Percentiles rank a stretch among this genome's conserved stretches.
Conservation (phyloP, 2,329 filamentous ascomycete species). For the Cercospora brassicicola region DNA sequence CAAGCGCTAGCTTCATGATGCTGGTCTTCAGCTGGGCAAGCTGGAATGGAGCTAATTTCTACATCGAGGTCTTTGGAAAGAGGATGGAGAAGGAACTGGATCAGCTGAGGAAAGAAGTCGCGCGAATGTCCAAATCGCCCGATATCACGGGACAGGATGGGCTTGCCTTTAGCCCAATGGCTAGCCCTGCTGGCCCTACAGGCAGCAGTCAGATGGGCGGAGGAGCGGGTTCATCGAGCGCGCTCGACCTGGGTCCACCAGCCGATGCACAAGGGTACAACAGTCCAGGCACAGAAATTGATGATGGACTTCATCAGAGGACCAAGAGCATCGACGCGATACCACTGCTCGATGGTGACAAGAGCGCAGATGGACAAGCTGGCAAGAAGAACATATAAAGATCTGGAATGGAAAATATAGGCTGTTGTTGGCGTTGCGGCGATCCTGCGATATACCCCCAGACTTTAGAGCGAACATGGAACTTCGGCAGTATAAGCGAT, state of each 20-base stretch:
- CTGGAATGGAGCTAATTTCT: constrained; percentile 95
- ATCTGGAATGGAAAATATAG: neutral
- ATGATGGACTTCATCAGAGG: constrained; percentile 8
- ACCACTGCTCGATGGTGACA: constrained; percentile 2
- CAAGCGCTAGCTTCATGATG: constrained; percentile 73
- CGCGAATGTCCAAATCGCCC: constrained; percentile 35
- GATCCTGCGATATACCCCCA: constrained; percentile 1
- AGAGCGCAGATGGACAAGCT: neutral
- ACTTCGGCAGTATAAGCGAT: constrained; percentile 1
- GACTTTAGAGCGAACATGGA: neutral
- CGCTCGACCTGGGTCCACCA: constrained; percentile 37
- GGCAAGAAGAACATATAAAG: constrained; percentile 10
- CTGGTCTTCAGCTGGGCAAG: constrained; percentile 91
- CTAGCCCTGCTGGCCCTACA: constrained; percentile 32
- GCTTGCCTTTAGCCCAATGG: constrained; percentile 28
- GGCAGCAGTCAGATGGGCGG: constrained; percentile 1
- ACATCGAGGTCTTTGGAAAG: constrained; percentile 96
- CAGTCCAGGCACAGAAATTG: constrained; percentile 9
- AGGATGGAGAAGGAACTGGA: constrained; percentile 96
- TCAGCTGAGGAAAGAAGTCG: constrained; percentile 79
- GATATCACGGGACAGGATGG: constrained; percentile 31
- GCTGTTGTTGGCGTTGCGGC: neutral
- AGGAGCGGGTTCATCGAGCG: constrained; percentile 26
- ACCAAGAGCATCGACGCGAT: constrained; percentile 8
- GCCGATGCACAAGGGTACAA: constrained; percentile 22